A percentile compares a stretch with the other conserved stretches of the same genome.
Conservation (phyloP, 352 stramenopile genomes). For the Pythium phragmiticola region DNA sequence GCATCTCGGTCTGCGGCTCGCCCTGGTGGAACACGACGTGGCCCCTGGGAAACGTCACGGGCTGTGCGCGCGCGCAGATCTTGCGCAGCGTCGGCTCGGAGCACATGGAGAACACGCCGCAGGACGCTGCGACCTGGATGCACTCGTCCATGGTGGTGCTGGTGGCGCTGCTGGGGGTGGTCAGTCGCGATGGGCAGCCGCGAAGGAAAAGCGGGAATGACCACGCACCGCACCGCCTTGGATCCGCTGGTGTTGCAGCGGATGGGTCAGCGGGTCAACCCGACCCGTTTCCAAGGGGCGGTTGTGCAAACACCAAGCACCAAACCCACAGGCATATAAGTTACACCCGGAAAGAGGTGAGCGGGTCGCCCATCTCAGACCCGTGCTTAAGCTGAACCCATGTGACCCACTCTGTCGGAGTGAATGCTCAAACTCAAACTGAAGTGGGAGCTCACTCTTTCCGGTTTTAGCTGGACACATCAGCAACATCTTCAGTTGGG, state of each 20-base stretch:
- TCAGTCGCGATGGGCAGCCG: background rate
- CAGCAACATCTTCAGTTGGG: background rate
- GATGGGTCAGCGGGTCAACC: slow-evolving; percentile 14
- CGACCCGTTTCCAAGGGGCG: background rate
- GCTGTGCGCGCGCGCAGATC: slow-evolving; percentile 62
- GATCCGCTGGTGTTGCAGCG: slow-evolving; percentile 22
- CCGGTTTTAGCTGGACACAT: slow-evolving; percentile 11
- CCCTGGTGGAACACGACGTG: slow-evolving; percentile 79
- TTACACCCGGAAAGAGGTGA: background rate
- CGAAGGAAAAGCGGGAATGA: slow-evolving; percentile 13
- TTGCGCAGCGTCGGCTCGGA: slow-evolving; percentile 77
- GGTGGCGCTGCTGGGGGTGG: background rate
- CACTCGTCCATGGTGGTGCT: slow-evolving; percentile 57
- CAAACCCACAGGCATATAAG: slow-evolving; percentile 2
- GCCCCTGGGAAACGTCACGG: slow-evolving; percentile 72
- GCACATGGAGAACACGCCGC: slow-evolving; percentile 82
- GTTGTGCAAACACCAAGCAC: slow-evolving; percentile 25
- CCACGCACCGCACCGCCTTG: slow-evolving; percentile 23
- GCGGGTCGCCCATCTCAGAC: background rate
- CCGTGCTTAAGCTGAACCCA: background rate
- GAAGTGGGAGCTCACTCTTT: background rate
- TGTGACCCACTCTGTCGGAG: slow-evolving; percentile 10
- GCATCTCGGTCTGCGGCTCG: slow-evolving; percentile 75
- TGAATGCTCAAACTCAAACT: slow-evolving; percentile 31
- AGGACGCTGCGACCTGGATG: slow-evolving; percentile 54